A percentile compares a stretch with the other conserved stretches of the same genome.
Conservation (phyloP, 2,329 filamentous ascomycete genomes). For the Nemania sp. region DNA sequence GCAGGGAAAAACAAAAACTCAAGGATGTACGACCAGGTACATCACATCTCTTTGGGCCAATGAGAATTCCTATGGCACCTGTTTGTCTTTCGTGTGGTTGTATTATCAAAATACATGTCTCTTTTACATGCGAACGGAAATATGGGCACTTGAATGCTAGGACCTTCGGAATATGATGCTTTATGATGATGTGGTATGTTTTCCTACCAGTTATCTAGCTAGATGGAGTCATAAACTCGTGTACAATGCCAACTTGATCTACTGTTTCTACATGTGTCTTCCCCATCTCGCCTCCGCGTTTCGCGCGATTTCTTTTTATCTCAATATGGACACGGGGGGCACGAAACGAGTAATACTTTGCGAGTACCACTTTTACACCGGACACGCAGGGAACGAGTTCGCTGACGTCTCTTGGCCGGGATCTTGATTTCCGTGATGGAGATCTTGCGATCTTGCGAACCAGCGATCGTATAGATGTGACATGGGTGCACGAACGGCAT, state of each 20-base stretch:
- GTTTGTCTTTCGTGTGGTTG: constrained; percentile 9
- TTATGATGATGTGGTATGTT: constrained; percentile 8
- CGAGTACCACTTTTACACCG: background rate
- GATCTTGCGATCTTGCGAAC: no score
- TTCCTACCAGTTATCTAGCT: constrained; percentile 1
- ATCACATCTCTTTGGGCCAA: background rate
- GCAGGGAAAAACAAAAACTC: constrained; percentile 9
- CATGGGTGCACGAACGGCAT: no score
- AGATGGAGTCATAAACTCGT: constrained; percentile 11
- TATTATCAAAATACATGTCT: constrained; percentile 6
- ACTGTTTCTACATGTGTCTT: background rate
- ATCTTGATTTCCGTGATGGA: background rate
- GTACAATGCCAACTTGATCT: background rate
- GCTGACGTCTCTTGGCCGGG: background rate
- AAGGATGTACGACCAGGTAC: background rate
- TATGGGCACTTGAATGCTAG: no score
- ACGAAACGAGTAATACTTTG: constrained; percentile 1
- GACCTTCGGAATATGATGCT: no score
- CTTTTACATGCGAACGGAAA: no score
- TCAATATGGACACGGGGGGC: background rate
- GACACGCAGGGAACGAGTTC: background rate
- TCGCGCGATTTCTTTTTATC: background rate
- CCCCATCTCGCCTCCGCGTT: background rate
- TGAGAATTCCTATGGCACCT: background rate
- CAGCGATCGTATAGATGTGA: no score